Evolutionary conservation across 108 stramenopile genomes (phyloP).

Genomic region (Discostella stelligeroides): DNA sequence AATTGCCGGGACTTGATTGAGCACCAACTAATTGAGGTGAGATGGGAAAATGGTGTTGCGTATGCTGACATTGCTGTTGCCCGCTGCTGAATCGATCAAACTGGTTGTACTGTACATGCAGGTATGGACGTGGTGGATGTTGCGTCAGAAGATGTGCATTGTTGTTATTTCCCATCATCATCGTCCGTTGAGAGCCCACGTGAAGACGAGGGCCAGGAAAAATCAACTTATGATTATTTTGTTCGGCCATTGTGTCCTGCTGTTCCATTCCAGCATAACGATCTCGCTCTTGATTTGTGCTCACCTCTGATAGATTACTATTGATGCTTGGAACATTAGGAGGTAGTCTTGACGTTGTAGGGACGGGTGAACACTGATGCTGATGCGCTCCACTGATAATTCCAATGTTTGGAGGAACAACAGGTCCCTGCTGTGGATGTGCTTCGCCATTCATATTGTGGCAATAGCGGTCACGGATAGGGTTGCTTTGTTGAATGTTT

Average conservation of each 20-base stretch:
- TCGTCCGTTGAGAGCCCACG: neutral
- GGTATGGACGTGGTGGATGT: too few species aligned
- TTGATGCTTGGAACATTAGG: neutral
- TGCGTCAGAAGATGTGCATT: too few species aligned
- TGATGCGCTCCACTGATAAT: neutral
- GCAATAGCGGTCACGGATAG: neutral
- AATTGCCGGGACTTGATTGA: too few species aligned
- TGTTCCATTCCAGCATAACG: conserved; percentile 8
- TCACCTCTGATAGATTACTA: neutral
- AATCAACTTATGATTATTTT: neutral
- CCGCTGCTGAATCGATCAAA: too few species aligned
- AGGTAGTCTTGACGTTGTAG: neutral
- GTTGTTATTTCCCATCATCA: too few species aligned
- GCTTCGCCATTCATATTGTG: neutral
- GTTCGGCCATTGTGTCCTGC: neutral
- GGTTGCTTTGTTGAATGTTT: neutral
- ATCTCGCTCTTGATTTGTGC: conserved; percentile 2
- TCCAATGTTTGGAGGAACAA: neutral
- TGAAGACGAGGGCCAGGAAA: neutral
- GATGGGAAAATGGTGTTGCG: too few species aligned
- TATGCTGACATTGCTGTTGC: too few species aligned
- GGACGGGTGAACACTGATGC: neutral
- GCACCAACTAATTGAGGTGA: too few species aligned
- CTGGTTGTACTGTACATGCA: too few species aligned
- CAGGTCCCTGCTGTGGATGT: neutral